Percentiles rank a stretch among this genome's conserved stretches.
Conservation (phyloP, 768 basidiomycete species). For the Kondoa malvinella region DNA sequence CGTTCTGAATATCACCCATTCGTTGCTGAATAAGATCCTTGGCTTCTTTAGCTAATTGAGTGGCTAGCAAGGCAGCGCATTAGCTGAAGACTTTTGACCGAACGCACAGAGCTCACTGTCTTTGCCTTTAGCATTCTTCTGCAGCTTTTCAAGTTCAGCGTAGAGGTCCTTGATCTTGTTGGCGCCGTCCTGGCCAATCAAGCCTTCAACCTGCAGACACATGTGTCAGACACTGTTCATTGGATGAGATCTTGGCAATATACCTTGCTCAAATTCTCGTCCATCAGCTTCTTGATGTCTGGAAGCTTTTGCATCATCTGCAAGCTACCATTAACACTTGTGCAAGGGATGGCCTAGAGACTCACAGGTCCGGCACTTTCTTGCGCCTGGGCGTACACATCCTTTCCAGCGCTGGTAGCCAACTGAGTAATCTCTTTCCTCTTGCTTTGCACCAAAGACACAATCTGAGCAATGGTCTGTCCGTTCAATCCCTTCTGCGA, state of each 20-base stretch:
- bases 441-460: slow-evolving; percentile 21
- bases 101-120: neutral
- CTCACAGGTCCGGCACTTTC: slow-evolving; percentile 19
- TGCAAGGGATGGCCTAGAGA: neutral
- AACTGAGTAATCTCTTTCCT: slow-evolving; percentile 20
- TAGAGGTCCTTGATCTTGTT: slow-evolving; percentile 25
- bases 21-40: slow-evolving; percentile 22
- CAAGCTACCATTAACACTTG: neutral
- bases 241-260: no score
- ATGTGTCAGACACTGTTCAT: no score
- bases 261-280: slow-evolving; percentile 22
- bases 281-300: slow-evolving; percentile 23
- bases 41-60: slow-evolving; percentile 21
- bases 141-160: slow-evolving; percentile 23
- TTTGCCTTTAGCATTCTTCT: slow-evolving; percentile 20
- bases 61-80: slow-evolving; percentile 10
- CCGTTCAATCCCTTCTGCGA: slow-evolving; percentile 23
- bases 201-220: slow-evolving; percentile 16
- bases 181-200: slow-evolving; percentile 26
- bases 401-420: slow-evolving; percentile 19
- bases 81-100: neutral
- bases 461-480: slow-evolving; percentile 21
- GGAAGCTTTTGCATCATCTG: slow-evolving; percentile 24
- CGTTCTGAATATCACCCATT: slow-evolving; percentile 17
- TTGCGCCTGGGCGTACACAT: slow-evolving; percentile 22